Percentiles rank a stretch among this genome's conserved stretches.
Evolutionary conservation across 202 grass and related monocot genomes (phyloP).

Genomic region (Panicum virgatum): DNA sequence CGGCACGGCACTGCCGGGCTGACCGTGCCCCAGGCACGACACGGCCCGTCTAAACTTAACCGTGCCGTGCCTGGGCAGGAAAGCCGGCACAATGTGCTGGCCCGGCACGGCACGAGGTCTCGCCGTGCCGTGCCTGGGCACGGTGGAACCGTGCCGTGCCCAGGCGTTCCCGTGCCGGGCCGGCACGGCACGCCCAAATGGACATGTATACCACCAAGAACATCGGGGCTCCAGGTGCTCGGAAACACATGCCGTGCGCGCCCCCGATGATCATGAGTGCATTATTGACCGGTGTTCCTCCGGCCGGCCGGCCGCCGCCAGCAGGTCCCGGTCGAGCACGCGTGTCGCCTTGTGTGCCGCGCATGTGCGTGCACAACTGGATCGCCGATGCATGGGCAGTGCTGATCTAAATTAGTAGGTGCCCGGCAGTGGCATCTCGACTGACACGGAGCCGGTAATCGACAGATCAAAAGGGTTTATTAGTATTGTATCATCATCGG

Average conservation of each 20-base stretch:
- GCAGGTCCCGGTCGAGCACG: neutral
- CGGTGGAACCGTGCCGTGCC: too few relatives aligned
- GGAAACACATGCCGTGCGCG: conserved; percentile 1
- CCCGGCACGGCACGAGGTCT: too few relatives aligned
- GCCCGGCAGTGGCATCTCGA: conserved; percentile 18
- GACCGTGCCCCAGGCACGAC: too few relatives aligned
- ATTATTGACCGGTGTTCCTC: conserved; percentile 29
- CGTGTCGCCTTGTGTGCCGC: conserved; percentile 4
- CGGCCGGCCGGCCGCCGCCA: conserved; percentile 22
- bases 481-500: conserved; percentile 16
- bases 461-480: conserved; percentile 20
- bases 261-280: conserved; percentile 9
- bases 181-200: too few relatives aligned
- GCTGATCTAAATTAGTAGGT: neutral
- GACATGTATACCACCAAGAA: too few relatives aligned
- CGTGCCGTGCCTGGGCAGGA: too few relatives aligned
- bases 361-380: conserved; percentile 35
- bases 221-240: conserved; percentile 15
- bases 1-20: too few relatives aligned
- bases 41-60: too few relatives aligned
- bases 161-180: too few relatives aligned
- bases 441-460: neutral
- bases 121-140: too few relatives aligned
- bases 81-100: too few relatives aligned
- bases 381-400: neutral